A percentile compares a stretch with the other conserved stretches of the same genome.
These are phyloP conservation scores for Pholiota conissans DNA, from an alignment of 768 basidiomycete species.

Conservation along the genomic window DNA sequence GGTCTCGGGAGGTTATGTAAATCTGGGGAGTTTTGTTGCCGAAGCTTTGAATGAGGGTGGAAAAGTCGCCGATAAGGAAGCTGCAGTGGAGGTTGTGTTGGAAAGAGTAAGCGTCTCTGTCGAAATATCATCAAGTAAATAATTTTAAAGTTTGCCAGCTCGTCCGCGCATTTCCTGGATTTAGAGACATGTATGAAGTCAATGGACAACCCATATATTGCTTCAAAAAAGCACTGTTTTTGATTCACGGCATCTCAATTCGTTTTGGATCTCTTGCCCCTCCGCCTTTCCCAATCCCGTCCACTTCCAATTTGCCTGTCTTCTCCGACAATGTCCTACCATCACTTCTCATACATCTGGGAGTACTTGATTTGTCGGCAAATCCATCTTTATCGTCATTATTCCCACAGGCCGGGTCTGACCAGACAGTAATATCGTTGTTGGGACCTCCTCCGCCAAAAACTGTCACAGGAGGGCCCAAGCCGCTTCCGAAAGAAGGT, in stretches of 20 bases:
- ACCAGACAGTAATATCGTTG: constrained; percentile 37
- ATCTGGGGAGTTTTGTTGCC: constrained; percentile 75
- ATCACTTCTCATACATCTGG: constrained; percentile 77
- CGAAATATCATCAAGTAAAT: neutral
- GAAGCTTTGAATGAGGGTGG: constrained; percentile 60
- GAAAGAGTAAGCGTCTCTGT: constrained; percentile 50
- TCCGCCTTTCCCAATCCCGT: constrained; percentile 62
- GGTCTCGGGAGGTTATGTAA: constrained; percentile 56
- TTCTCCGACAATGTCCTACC: constrained; percentile 85
- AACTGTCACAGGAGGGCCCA: constrained; percentile 1
- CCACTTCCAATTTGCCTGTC: constrained; percentile 57
- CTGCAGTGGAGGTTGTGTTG: constrained; percentile 54
- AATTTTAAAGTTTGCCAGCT: constrained; percentile 43
- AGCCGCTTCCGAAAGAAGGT: constrained; percentile 33
- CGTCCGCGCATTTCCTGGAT: constrained; percentile 75
- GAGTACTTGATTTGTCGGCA: constrained; percentile 66
- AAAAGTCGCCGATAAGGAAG: constrained; percentile 23
- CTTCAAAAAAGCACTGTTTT: constrained; percentile 88
- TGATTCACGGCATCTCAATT: constrained; percentile 66
- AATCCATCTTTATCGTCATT: constrained; percentile 41
- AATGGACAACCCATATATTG: constrained; percentile 73
- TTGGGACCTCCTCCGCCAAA: constrained; percentile 31
- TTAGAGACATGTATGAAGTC: constrained; percentile 74
- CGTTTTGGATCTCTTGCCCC: constrained; percentile 62
- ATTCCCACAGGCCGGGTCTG: constrained; percentile 49